phyloP scores from a whole-genome alignment of 164 flowering plant species.

The Stephania japonica region DNA sequence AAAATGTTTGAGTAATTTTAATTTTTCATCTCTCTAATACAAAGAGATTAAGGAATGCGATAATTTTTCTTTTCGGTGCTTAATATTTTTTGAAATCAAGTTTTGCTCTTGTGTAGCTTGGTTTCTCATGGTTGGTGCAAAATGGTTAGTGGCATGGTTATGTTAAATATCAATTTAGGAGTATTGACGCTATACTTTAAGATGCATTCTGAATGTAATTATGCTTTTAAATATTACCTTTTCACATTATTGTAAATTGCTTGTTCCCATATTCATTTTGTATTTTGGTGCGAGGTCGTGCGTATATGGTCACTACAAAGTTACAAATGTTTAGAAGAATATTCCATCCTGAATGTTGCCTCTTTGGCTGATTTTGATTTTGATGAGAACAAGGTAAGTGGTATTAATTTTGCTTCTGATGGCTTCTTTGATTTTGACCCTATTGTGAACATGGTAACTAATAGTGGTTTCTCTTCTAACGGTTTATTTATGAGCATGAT shows the following conservation, averaged over 20 bases:
- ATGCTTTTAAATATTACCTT: not conserved
- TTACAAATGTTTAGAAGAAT: constrained; percentile 72
- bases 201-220: not conserved
- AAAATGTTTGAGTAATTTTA: not conserved
- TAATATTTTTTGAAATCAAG: not conserved
- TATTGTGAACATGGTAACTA: constrained; percentile 81
- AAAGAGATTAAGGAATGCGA: no score
- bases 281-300: constrained; percentile 46
- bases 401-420: not conserved
- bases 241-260: not conserved
- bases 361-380: constrained; percentile 83
- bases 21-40: not conserved
- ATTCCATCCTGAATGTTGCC: constrained; percentile 33
- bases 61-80: not conserved
- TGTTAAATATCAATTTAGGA: not conserved
- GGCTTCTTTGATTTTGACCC: constrained; percentile 49
- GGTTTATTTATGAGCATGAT: not conserved
- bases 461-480: not conserved
- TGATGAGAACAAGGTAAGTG: constrained; percentile 86
- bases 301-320: constrained; percentile 79
- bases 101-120: not conserved
- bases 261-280: not conserved
- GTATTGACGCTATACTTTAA: not conserved
- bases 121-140: not conserved
- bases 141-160: not conserved